Evolutionary conservation across 768 basidiomycete species (phyloP), one percentile per base, ranked within the genome.

Genomic region (Fistulinella prunicolor): DNA sequence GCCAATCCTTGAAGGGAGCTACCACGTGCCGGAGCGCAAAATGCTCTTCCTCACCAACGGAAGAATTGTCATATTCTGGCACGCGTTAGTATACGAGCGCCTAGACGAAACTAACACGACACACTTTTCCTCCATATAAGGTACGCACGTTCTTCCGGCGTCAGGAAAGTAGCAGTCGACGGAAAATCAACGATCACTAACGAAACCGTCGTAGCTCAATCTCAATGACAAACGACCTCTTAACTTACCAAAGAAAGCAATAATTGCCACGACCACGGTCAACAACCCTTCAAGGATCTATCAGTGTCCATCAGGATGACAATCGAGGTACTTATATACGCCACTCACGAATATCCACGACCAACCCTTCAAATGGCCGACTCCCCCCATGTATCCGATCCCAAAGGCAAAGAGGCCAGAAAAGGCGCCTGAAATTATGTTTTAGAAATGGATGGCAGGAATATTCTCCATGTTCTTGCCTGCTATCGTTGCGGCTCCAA

Each of bases 271-370:
- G 0, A 73, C 54, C 4, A 86, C 73, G 1, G 86, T 88, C 7
- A 73, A 65, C 20, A 81, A 67, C 7, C 86, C 86, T 37, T 62
- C 59, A 0, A 62, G 28, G 16, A 60, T 50, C 59, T 60, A 20
- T 37, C 9, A 16, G 9, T 12, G 12, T 3, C 4, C 3, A 16
- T 42, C 17, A 40, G 29, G 16, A 29, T 21, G 4, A 46, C 9
- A 1, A 23, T 21, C 19, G 28, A n/a, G 12, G 29, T 1, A 4
- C 4, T 20, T 2, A 17, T n/a, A n/a, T 9, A 8, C 28, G 2
- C 2, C 9, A 61, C 77, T 35, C 53, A 82, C 80, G 47, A 85
- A 85, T 40, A 85, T 83, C 83, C 83, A 85, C 0, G 78, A 78
- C 83, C 83, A 85, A 10, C 80, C 82, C 16, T 72, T 56, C 16